Base-by-base conservation (phyloP, 495 filamentous ascomycete species). In the Podospora appendiculata region DNA sequence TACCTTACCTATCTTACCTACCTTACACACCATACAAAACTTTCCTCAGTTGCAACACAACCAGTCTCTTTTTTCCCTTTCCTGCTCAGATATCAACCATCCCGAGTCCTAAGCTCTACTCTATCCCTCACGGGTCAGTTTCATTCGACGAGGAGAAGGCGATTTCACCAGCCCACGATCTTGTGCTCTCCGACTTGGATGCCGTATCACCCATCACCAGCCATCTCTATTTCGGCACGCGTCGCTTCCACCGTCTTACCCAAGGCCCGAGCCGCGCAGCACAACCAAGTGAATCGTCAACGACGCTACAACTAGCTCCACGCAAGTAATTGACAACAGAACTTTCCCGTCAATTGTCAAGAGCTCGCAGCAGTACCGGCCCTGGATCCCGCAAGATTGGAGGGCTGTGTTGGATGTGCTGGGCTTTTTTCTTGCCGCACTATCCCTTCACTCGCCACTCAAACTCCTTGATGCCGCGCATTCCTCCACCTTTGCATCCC, bases 391-490 rank as follows among this genome's bases (percentile, higher is more conserved):
- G 36, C 3, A 38, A 13, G 13, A 38, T 13, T 8, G 36, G 13
- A 38, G 10, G 13, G 9, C 13, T 38, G 38, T n/a, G 43, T 38
- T 41, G 54, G 41, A 48, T 43, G 19, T 45, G 40, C 47, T 32
- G 36, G 39, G 42, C 47, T 48, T 48, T 58, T 54, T 51, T 58
- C 45, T 53, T 25, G 40, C 36, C 39, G 14, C 33, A 35, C 8
- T 34, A 53, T 45, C 55, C 46, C 41, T 55, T 50, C 25, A 34
- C 41, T 43, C n/a, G 42, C 10, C 17, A 41, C 35, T 48, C 53
- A 14, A 18, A 42, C 14, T 51, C 47, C 50, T 65, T 61, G 33
- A 66, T 68, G 61, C 64, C 56, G 55, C 51, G 42, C 57, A 66
- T 61, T 59, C 58, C 53, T 36, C 25, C 7, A 14, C 32, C 16